Percentiles rank a stretch among this genome's conserved stretches.
phyloP scores from a whole-genome alignment of 164 flowering plant species.

The Tetracentron sinense region DNA sequence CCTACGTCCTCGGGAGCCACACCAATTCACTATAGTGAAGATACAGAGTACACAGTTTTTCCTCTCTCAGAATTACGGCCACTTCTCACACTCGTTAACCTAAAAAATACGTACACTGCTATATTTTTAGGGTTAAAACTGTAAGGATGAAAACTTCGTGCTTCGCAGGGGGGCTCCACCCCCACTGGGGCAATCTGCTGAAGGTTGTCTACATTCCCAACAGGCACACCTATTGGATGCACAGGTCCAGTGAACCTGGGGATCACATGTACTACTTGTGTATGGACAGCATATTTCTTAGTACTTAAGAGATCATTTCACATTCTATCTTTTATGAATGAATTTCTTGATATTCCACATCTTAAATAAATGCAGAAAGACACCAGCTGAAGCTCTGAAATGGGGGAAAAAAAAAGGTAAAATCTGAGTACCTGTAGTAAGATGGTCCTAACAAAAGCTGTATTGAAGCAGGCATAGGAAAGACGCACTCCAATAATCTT shows the following conservation, averaged over 20 bases:
- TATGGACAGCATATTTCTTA: neutral
- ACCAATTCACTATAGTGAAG: no score
- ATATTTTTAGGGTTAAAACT: no score
- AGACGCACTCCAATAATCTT: constrained; percentile 78
- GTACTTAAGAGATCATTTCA: neutral
- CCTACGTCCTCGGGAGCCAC: no score
- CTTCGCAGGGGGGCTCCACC: no score
- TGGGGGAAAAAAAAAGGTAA: neutral
- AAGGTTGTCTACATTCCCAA: no score
- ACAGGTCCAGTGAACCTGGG: neutral
- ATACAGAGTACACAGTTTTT: no score
- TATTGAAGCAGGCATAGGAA: constrained; percentile 77
- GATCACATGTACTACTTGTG: neutral
- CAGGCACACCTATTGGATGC: neutral
- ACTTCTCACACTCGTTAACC: no score
- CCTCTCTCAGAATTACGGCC: no score
- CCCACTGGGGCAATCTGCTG: no score
- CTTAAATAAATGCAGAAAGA: neutral
- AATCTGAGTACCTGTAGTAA: constrained; percentile 57
- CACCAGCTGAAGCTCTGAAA: neutral
- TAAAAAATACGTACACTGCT: no score
- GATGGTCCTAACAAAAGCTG: constrained; percentile 65
- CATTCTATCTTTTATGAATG: neutral
- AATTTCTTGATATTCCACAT: neutral
- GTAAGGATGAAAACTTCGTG: no score